These are phyloP conservation scores for Monilinia fructicola DNA, from an alignment of 2,329 filamentous ascomycete species.

Conservation along the genomic window DNA sequence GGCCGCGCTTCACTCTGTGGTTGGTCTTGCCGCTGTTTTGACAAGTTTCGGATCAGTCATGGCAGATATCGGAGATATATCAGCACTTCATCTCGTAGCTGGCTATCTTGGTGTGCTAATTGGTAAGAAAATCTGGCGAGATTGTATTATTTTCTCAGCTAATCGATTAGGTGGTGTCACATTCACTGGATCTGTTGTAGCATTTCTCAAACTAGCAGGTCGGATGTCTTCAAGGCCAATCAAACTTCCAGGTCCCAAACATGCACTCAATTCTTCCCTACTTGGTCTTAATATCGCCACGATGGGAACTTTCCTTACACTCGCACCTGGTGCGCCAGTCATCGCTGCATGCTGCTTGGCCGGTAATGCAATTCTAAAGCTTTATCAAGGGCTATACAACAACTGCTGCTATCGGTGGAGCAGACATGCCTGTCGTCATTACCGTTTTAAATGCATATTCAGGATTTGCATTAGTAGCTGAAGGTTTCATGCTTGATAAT, in stretches of 20 bases:
- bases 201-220: slow-evolving; percentile 82
- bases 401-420: slow-evolving; percentile 85
- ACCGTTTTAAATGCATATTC: slow-evolving; percentile 90
- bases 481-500: slow-evolving; percentile 90
- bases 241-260: slow-evolving; percentile 67
- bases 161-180: slow-evolving; percentile 65
- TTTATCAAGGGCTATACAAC: slow-evolving; percentile 88
- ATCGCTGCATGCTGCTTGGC: slow-evolving; percentile 77
- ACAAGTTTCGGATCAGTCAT: slow-evolving; percentile 88
- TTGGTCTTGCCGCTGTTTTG: slow-evolving; percentile 82
- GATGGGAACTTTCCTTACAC: slow-evolving; percentile 79
- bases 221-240: slow-evolving; percentile 77
- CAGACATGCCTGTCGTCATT: slow-evolving; percentile 90
- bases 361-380: slow-evolving; percentile 71
- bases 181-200: slow-evolving; percentile 87
- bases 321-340: slow-evolving; percentile 75
- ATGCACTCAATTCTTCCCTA: slow-evolving; percentile 72
- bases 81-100: slow-evolving; percentile 79
- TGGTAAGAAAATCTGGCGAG: slow-evolving; percentile 46
- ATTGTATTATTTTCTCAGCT: background rate
- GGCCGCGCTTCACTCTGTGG: slow-evolving; percentile 84
- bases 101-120: slow-evolving; percentile 86
- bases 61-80: slow-evolving; percentile 66
- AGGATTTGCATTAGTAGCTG: slow-evolving; percentile 84
- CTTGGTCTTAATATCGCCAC: slow-evolving; percentile 76